Percentiles rank a stretch among this genome's conserved stretches.
Evolutionary conservation across 2,329 filamentous ascomycete genomes (phyloP).

Genomic region (Leptographium procerum): DNA sequence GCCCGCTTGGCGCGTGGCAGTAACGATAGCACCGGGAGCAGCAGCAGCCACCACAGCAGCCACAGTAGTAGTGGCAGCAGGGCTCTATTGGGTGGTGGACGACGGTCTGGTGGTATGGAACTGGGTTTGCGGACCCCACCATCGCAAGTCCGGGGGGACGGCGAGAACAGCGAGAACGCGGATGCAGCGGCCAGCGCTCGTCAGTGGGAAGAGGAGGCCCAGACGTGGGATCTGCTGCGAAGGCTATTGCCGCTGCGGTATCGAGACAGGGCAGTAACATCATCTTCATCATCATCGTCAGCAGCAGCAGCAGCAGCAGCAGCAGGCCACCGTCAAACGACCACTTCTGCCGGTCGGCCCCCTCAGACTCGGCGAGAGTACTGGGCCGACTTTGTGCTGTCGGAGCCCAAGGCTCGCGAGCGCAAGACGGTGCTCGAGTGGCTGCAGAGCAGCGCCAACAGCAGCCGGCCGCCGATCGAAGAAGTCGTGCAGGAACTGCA

Average conservation of each 20-base stretch:
- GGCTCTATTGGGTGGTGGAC: no score
- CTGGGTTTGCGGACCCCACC: neutral
- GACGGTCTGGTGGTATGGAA: no score
- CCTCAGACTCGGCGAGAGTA: slow-evolving; percentile 21
- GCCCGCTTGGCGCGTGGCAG: slow-evolving; percentile 14
- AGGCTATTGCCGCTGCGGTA: slow-evolving; percentile 64
- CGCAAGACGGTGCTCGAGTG: slow-evolving; percentile 73
- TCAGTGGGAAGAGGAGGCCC: slow-evolving; percentile 69
- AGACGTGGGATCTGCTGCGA: slow-evolving; percentile 80
- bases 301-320: slow-evolving; percentile 12
- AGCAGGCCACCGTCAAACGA: neutral
- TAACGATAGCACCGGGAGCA: slow-evolving; percentile 2
- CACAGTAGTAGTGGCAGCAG: slow-evolving; percentile 4
- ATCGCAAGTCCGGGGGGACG: neutral
- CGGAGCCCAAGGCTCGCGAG: slow-evolving; percentile 64
- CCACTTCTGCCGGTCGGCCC: slow-evolving; percentile 3
- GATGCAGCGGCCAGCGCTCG: slow-evolving; percentile 33
- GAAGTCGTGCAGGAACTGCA: slow-evolving; percentile 66
- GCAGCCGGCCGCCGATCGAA: slow-evolving; percentile 60
- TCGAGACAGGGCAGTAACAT: slow-evolving; percentile 22
- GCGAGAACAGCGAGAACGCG: neutral
- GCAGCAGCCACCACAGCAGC: slow-evolving; percentile 11
- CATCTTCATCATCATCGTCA: no score
- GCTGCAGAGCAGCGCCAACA: slow-evolving; percentile 68
- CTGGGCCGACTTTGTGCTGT: slow-evolving; percentile 64